Percentiles rank a stretch among this genome's conserved stretches.
Conservation (phyloP, 176 grass and related monocot genomes). For the Thinopyrum elongatum region DNA sequence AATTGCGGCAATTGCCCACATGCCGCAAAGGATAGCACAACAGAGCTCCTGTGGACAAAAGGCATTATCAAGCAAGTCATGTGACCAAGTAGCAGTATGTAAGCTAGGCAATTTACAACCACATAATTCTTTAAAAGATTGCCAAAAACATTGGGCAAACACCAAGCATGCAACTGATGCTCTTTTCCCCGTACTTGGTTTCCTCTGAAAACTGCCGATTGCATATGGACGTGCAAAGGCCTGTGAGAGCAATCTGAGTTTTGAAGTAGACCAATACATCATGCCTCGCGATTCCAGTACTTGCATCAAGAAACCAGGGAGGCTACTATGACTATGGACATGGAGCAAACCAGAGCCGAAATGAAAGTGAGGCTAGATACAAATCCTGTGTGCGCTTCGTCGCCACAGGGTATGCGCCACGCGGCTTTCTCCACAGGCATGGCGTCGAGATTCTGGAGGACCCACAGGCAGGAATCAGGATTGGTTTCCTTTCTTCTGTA, state of each 20-base stretch:
- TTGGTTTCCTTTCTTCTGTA: constrained; percentile 42
- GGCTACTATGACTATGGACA: constrained; percentile 62
- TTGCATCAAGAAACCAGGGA: constrained; percentile 32
- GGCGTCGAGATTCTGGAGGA: constrained; percentile 21
- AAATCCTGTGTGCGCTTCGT: constrained; percentile 50
- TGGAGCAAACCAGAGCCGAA: constrained; percentile 62
- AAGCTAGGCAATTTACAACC: neutral
- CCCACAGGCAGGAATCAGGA: constrained; percentile 48
- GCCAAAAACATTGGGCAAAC: neutral
- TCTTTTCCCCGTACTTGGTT: no score
- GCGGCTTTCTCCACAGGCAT: constrained; percentile 22
- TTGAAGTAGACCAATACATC: neutral
- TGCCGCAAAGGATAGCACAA: neutral
- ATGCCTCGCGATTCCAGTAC: constrained; percentile 4
- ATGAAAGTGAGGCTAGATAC: constrained; percentile 73
- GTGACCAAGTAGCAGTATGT: neutral
- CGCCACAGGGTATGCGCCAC: constrained; percentile 80
- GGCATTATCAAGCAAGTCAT: neutral
- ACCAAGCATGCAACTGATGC: no score
- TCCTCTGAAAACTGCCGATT: no score
- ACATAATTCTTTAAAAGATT: neutral
- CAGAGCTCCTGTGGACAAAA: neutral
- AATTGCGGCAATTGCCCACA: neutral
- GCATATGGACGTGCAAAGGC: neutral
- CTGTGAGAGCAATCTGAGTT: neutral